These are phyloP conservation scores for Neurospora sp. DNA, from an alignment of 495 filamentous ascomycete species.

Conservation along the genomic window DNA sequence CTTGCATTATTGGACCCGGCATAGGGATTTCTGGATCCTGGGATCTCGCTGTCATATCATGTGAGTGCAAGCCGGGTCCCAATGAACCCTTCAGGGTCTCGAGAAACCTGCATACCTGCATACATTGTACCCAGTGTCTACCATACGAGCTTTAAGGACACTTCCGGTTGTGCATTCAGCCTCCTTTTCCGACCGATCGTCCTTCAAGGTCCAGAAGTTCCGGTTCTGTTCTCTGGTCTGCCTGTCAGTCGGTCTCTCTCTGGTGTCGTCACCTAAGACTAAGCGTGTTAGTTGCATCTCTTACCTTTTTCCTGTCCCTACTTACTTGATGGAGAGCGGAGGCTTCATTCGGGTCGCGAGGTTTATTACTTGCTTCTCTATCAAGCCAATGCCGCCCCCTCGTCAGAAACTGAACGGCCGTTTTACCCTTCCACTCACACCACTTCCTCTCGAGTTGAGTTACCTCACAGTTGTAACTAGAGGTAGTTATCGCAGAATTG, in stretches of 20 bases:
- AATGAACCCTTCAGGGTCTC: not conserved
- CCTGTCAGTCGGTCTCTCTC: not conserved
- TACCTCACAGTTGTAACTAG: too few species aligned
- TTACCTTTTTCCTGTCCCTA: not conserved
- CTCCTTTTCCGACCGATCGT: not conserved
- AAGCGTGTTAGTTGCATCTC: not conserved
- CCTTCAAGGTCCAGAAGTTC: not conserved
- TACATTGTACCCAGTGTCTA: not conserved
- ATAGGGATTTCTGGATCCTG: not conserved
- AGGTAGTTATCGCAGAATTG: too few species aligned
- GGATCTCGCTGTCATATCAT: not conserved
- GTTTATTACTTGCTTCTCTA: not conserved
- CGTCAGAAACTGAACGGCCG: not conserved
- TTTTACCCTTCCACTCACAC: not conserved
- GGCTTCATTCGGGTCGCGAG: not conserved
- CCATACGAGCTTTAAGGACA: not conserved
- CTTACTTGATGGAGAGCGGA: not conserved
- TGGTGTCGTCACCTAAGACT: not conserved
- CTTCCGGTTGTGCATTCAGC: not conserved
- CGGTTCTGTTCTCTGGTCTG: not conserved
- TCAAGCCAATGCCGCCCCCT: not conserved
- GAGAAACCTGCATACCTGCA: not conserved
- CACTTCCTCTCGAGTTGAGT: too few species aligned
- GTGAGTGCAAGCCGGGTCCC: not conserved
- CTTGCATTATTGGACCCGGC: not conserved